Evolutionary conservation across 2,329 filamentous ascomycete genomes (phyloP).

Genomic region (Arthrobotrys megalospora): DNA sequence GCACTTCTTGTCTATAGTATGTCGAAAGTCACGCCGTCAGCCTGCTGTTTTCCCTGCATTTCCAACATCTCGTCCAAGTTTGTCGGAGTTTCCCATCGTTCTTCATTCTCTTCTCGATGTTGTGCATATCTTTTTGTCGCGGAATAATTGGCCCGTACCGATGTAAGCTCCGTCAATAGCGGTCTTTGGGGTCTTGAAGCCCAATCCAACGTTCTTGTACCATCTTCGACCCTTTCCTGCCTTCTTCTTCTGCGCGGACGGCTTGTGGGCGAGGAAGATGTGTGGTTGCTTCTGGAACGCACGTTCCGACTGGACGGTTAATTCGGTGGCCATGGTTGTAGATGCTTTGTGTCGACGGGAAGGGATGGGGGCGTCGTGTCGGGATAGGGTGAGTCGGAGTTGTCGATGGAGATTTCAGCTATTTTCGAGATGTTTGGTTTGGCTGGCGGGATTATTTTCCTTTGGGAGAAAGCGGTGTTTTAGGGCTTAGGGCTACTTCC

Average conservation of each 20-base stretch:
- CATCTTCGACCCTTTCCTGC: slow-evolving; percentile 95
- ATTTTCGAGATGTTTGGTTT: slow-evolving; percentile 55
- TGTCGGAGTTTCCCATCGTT: slow-evolving; percentile 20
- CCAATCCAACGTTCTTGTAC: slow-evolving; percentile 99
- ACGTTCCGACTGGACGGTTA: slow-evolving; percentile 99
- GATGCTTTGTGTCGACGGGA: slow-evolving; percentile 31
- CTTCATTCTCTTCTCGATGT: background rate
- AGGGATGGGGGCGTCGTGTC: background rate
- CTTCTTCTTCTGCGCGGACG: slow-evolving; percentile 85
- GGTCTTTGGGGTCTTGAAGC: slow-evolving; percentile 97
- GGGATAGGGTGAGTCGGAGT: background rate
- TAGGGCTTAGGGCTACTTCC: slow-evolving; percentile 52
- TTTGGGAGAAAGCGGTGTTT: slow-evolving; percentile 16
- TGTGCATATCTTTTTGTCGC: slow-evolving; percentile 14
- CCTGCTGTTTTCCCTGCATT: slow-evolving; percentile 31
- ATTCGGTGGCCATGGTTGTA: slow-evolving; percentile 92
- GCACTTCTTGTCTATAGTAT: slow-evolving; percentile 96
- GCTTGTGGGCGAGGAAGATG: slow-evolving; percentile 99
- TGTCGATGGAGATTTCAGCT: slow-evolving; percentile 46
- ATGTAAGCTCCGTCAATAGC: slow-evolving; percentile 99
- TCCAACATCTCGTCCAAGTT: slow-evolving; percentile 4
- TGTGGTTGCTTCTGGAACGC: slow-evolving; percentile 99
- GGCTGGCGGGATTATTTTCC: slow-evolving; percentile 26
- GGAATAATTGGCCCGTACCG: slow-evolving; percentile 71
- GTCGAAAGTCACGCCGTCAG: slow-evolving; percentile 35